Conservation (phyloP, 257 asterid species). For the Henckelia pumila region DNA sequence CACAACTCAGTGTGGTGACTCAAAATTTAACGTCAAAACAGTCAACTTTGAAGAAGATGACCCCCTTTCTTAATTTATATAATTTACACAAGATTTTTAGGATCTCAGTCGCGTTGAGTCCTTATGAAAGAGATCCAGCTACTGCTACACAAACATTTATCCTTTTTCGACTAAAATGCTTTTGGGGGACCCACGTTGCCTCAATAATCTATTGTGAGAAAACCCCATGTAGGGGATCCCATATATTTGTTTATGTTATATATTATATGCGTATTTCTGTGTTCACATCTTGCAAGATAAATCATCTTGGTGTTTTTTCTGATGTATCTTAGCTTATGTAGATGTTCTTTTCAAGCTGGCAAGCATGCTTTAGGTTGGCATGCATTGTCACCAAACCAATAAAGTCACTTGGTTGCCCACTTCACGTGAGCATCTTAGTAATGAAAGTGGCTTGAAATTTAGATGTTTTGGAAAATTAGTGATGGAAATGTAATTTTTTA, state of each 20-base stretch:
- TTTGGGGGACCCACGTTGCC: neutral
- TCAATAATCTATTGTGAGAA: too few relatives aligned
- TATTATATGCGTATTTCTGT: neutral
- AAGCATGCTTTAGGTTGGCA: neutral
- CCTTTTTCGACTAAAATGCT: conserved; percentile 9
- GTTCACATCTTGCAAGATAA: too few relatives aligned
- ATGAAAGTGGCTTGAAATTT: too few relatives aligned
- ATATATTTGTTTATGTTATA: too few relatives aligned
- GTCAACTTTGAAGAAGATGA: too few relatives aligned
- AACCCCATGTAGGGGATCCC: neutral
- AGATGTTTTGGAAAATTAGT: too few relatives aligned
- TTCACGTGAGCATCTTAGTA: neutral
- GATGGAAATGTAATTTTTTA: too few relatives aligned
- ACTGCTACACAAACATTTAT: conserved; percentile 23
- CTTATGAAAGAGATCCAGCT: conserved; percentile 33
- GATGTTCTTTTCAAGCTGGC: conserved; percentile 18
- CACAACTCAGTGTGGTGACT: neutral
- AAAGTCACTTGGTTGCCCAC: conserved; percentile 15
- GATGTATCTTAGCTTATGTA: too few relatives aligned
- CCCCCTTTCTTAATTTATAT: neutral
- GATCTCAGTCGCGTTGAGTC: conserved; percentile 21
- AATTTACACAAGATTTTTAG: conserved; percentile 5
- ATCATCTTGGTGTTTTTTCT: too few relatives aligned
- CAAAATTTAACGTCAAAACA: too few relatives aligned
- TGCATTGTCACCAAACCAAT: conserved; percentile 17